phyloP scores from a whole-genome alignment of 164 flowering plant genomes.

The Euptelea pleiosperma region DNA sequence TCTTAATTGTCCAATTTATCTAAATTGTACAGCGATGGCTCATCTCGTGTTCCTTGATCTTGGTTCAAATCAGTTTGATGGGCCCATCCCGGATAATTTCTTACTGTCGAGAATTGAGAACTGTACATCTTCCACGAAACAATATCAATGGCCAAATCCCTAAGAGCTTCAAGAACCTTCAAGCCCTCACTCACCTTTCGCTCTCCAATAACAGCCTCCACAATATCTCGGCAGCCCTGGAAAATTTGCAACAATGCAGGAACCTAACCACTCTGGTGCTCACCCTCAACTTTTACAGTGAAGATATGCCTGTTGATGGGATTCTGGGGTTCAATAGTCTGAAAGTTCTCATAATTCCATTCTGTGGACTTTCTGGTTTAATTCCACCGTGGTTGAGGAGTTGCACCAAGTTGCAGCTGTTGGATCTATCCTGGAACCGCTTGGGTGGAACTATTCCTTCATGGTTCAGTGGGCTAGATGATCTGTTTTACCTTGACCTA shows the following conservation, averaged over 20 bases:
- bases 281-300: conserved; percentile 5
- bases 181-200: conserved; percentile 8
- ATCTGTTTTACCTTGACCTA: conserved; percentile 19
- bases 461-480: conserved; percentile 6
- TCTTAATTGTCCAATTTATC: conserved; percentile 2
- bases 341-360: conserved; percentile 5
- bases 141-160: conserved; percentile 5
- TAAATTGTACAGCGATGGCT: conserved; percentile 9
- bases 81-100: conserved; percentile 25
- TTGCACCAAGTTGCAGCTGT: conserved; percentile 11
- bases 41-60: conserved; percentile 1
- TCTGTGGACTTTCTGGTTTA: conserved; percentile 10
- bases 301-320: background rate
- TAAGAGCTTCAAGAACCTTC: conserved; percentile 8
- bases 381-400: conserved; percentile 13
- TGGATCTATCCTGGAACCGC: conserved; percentile 18
- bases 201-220: conserved; percentile 10
- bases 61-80: conserved; percentile 9
- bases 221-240: conserved; percentile 7
- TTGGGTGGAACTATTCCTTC: conserved; percentile 7
- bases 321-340: conserved; percentile 6
- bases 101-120: conserved; percentile 4
- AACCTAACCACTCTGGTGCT: conserved; percentile 3
- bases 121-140: conserved; percentile 1
- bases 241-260: conserved; percentile 12